Percentiles rank a stretch among this genome's conserved stretches.
Conservation (phyloP, 2,329 filamentous ascomycete species). For the Aphanocladium album region DNA sequence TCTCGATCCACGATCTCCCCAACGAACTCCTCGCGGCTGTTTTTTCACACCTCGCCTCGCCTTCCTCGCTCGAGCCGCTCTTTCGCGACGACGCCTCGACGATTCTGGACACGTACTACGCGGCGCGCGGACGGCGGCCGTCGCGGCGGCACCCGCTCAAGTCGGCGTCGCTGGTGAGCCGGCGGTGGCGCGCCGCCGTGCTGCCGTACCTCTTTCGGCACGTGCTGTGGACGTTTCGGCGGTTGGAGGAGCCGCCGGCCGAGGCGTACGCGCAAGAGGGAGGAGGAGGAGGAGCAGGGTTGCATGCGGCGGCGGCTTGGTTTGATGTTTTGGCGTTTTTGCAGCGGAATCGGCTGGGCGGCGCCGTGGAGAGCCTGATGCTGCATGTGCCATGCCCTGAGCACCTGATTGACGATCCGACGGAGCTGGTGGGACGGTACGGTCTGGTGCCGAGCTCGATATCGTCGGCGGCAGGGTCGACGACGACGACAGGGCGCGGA, state of each 20-base stretch:
- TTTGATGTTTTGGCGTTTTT: slow-evolving; percentile 34
- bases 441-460: slow-evolving; percentile 28
- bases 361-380: slow-evolving; percentile 37
- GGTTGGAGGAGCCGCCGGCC: slow-evolving; percentile 23
- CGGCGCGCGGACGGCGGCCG: slow-evolving; percentile 17
- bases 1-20: slow-evolving; percentile 40
- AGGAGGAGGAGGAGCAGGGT: too few relatives aligned
- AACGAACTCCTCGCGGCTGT: slow-evolving; percentile 57
- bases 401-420: slow-evolving; percentile 22
- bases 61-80: slow-evolving; percentile 42
- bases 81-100: slow-evolving; percentile 45
- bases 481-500: neutral
- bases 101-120: slow-evolving; percentile 34
- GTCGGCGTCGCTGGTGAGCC: slow-evolving; percentile 48
- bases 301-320: neutral
- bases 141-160: slow-evolving; percentile 42
- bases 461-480: slow-evolving; percentile 15
- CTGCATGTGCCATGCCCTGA: slow-evolving; percentile 32
- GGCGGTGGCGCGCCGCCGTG: slow-evolving; percentile 45
- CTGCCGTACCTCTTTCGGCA: slow-evolving; percentile 56
- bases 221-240: slow-evolving; percentile 37
- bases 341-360: slow-evolving; percentile 29
- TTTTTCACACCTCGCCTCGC: slow-evolving; percentile 47
- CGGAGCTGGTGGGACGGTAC: slow-evolving; percentile 22
- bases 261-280: neutral